Evolutionary conservation across 495 filamentous ascomycete species (phyloP).

Genomic region (Podospora australis): DNA sequence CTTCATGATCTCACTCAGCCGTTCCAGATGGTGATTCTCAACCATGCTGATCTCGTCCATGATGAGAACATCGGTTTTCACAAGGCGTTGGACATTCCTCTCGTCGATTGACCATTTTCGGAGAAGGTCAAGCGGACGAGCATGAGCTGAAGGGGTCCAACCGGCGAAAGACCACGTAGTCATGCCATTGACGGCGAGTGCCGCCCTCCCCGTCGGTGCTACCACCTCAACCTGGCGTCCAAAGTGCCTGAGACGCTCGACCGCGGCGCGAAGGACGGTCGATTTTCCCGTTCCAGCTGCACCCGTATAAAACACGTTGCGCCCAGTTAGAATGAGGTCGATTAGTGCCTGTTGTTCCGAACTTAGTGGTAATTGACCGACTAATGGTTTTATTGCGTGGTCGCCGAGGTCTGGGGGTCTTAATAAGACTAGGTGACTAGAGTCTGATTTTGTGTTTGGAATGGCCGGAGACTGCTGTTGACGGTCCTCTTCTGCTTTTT

Average conservation of each 20-base stretch:
- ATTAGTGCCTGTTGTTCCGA: neutral
- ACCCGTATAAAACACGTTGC: neutral
- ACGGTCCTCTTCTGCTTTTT: neutral
- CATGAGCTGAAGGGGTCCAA: constrained; percentile 37
- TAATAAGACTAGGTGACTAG: neutral
- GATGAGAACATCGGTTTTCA: constrained; percentile 36
- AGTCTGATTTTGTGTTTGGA: neutral
- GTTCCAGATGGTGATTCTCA: constrained; percentile 48
- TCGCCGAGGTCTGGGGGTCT: neutral
- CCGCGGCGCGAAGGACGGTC: neutral
- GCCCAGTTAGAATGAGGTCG: neutral
- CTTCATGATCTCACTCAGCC: constrained; percentile 48
- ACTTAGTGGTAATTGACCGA: neutral
- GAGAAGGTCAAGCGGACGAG: constrained; percentile 10
- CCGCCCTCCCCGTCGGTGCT: constrained; percentile 52
- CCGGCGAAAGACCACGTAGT: constrained; percentile 52
- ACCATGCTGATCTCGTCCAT: constrained; percentile 47
- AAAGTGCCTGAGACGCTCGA: constrained; percentile 18
- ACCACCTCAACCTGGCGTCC: constrained; percentile 40
- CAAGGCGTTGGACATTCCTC: constrained; percentile 9
- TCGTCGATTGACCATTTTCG: neutral
- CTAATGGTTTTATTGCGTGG: neutral
- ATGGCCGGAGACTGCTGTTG: neutral
- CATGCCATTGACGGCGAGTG: constrained; percentile 45
- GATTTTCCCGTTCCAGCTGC: neutral